A percentile compares a stretch with the other conserved stretches of the same genome.
These are phyloP conservation scores for Calycina herbarum DNA, from an alignment of 2,329 filamentous ascomycete species.

Conservation along the genomic window DNA sequence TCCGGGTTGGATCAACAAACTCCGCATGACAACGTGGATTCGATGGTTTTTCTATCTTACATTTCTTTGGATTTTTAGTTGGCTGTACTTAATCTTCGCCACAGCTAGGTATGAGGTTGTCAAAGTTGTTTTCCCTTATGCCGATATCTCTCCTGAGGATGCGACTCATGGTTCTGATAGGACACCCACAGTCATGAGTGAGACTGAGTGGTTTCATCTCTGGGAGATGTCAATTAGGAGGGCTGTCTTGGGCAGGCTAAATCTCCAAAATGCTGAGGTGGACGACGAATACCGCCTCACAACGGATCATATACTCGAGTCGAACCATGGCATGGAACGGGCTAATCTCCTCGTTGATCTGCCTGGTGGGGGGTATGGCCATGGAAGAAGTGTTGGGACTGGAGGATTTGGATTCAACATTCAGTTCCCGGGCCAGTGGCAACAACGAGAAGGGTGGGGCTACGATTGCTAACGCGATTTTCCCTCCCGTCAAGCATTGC, in stretches of 20 bases:
- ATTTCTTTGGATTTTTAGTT: constrained; percentile 67
- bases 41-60: constrained; percentile 64
- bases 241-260: constrained; percentile 55
- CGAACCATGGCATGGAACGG: not conserved
- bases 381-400: not conserved
- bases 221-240: constrained; percentile 62
- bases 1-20: constrained; percentile 59
- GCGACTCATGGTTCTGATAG: constrained; percentile 16
- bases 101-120: constrained; percentile 69
- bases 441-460: constrained; percentile 12
- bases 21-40: constrained; percentile 64
- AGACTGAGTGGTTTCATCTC: constrained; percentile 59
- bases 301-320: constrained; percentile 35
- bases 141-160: constrained; percentile 21
- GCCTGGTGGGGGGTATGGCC: not conserved
- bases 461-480: constrained; percentile 4
- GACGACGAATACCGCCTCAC: constrained; percentile 56
- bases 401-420: not conserved
- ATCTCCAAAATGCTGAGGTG: constrained; percentile 50
- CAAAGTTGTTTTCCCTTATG: constrained; percentile 49
- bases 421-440: constrained; percentile 15
- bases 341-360: not conserved
- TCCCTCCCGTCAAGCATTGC: not conserved
- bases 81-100: constrained; percentile 67
- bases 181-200: constrained; percentile 37